Percentiles rank a stretch among this genome's conserved stretches.
Evolutionary conservation across 2,329 filamentous ascomycete genomes (phyloP).

Genomic region (Nemania sp.): DNA sequence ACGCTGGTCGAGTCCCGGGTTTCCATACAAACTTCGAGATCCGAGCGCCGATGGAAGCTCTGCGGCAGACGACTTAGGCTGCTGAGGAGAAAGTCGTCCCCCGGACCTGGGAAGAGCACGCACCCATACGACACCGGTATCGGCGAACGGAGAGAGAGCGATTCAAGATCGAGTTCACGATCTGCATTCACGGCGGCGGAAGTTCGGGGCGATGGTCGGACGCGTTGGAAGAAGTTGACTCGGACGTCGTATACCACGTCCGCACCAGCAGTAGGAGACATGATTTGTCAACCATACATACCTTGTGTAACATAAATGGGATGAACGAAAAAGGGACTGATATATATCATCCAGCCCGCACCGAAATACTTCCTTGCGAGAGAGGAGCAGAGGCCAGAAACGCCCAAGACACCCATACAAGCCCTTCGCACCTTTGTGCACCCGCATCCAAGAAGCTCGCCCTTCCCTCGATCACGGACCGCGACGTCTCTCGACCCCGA

Average conservation of each 20-base stretch:
- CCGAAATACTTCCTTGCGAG: conserved; percentile 3
- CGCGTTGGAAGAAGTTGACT: conserved; percentile 1
- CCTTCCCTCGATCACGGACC: conserved; percentile 13
- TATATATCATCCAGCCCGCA: not conserved
- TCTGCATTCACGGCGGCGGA: not conserved
- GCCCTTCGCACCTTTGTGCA: conserved; percentile 6
- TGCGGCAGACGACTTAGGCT: not conserved
- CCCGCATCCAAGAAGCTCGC: conserved; percentile 8
- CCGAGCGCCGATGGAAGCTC: conserved; percentile 31
- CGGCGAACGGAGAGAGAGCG: conserved; percentile 10
- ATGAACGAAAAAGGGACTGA: conserved; percentile 2
- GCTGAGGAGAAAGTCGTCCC: conserved; percentile 6
- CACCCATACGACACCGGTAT: conserved; percentile 41
- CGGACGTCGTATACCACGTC: not conserved
- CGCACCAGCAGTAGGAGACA: not conserved
- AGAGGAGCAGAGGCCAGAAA: conserved; percentile 13
- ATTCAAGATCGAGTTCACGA: not conserved
- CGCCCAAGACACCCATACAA: conserved; percentile 20
- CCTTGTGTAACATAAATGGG: too few relatives aligned
- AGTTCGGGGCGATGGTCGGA: not conserved
- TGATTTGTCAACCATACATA: not conserved
- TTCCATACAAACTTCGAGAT: conserved; percentile 16
- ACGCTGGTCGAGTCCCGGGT: conserved; percentile 33
- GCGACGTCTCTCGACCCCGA: conserved; percentile 11
- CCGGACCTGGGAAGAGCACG: conserved; percentile 37